These are phyloP conservation scores for Lactifluus pinguis DNA, from an alignment of 768 basidiomycete genomes.

Conservation along the genomic window DNA sequence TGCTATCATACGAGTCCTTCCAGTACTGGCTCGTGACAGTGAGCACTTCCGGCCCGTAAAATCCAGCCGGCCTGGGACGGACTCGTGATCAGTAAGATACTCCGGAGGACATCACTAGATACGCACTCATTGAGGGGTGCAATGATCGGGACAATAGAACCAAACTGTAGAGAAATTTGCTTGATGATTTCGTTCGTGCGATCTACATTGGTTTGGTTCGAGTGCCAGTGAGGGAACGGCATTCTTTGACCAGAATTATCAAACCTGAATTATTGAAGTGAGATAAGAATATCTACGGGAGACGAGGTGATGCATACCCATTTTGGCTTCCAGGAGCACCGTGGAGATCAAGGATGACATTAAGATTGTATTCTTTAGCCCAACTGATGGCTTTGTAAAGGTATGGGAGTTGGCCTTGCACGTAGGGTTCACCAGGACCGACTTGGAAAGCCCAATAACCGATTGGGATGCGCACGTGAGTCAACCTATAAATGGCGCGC, in stretches of 20 bases:
- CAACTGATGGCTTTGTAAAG: slow-evolving; percentile 57
- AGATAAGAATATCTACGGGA: neutral
- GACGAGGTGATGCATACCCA: slow-evolving; percentile 36
- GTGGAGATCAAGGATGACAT: slow-evolving; percentile 66
- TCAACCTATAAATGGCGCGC: slow-evolving; percentile 40
- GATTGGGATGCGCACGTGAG: slow-evolving; percentile 77
- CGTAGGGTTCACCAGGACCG: slow-evolving; percentile 65
- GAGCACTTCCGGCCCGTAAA: slow-evolving; percentile 42
- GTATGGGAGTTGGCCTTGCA: slow-evolving; percentile 68
- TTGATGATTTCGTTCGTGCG: slow-evolving; percentile 62
- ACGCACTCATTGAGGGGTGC: slow-evolving; percentile 72
- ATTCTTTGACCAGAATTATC: slow-evolving; percentile 73
- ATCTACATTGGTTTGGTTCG: slow-evolving; percentile 51
- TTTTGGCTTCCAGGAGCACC: slow-evolving; percentile 81
- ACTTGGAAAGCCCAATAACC: slow-evolving; percentile 91
- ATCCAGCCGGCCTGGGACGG: slow-evolving; percentile 60
- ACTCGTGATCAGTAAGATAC: neutral
- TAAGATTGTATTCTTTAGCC: slow-evolving; percentile 63
- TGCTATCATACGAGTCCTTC: slow-evolving; percentile 64
- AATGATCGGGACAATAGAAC: slow-evolving; percentile 53
- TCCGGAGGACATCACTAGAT: neutral
- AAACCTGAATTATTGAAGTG: slow-evolving; percentile 38
- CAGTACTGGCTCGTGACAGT: slow-evolving; percentile 51
- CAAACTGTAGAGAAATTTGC: slow-evolving; percentile 51
- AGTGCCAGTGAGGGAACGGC: slow-evolving; percentile 60